phyloP scores from a whole-genome alignment of 1,284 basidiomycete species.

The Apiotrichum akiyoshidainum region DNA sequence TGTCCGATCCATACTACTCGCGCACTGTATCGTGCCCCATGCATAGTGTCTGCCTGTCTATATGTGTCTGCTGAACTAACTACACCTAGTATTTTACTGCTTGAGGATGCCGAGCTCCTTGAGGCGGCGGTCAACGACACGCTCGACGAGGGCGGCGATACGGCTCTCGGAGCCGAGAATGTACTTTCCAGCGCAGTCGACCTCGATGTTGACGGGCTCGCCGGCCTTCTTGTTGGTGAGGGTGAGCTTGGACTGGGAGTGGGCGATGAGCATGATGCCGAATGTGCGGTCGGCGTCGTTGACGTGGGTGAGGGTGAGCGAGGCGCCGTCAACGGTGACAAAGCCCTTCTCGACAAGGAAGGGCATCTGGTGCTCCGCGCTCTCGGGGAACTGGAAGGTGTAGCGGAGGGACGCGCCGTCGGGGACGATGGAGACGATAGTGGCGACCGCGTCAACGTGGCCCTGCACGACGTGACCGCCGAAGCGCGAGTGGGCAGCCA shows the following conservation, averaged over 20 bases:
- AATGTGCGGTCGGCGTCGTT: constrained; percentile 66
- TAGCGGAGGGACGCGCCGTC: constrained; percentile 88
- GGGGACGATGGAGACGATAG: constrained; percentile 60
- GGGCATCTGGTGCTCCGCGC: constrained; percentile 63
- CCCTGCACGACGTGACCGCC: constrained; percentile 99
- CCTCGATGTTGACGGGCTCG: constrained; percentile 87
- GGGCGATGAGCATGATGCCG: constrained; percentile 90
- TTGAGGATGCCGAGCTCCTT: constrained; percentile 16
- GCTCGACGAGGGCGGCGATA: constrained; percentile 64
- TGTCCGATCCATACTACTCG: neutral
- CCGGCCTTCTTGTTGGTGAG: constrained; percentile 72
- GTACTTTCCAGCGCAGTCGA: constrained; percentile 55
- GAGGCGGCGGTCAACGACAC: constrained; percentile 58
- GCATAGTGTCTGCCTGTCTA: constrained; percentile 2
- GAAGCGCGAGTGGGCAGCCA: constrained; percentile 86
- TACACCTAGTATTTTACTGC: constrained; percentile 6
- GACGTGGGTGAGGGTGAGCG: constrained; percentile 83
- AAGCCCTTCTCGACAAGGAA: constrained; percentile 97
- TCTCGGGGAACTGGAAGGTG: constrained; percentile 69
- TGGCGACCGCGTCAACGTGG: constrained; percentile 88
- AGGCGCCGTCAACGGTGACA: constrained; percentile 90
- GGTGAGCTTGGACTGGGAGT: constrained; percentile 87
- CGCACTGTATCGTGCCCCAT: neutral
- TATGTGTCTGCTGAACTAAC: neutral
- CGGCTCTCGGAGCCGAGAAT: constrained; percentile 64